Conservation (phyloP, 768 basidiomycete species). For the Stropharia rugosoannulata region DNA sequence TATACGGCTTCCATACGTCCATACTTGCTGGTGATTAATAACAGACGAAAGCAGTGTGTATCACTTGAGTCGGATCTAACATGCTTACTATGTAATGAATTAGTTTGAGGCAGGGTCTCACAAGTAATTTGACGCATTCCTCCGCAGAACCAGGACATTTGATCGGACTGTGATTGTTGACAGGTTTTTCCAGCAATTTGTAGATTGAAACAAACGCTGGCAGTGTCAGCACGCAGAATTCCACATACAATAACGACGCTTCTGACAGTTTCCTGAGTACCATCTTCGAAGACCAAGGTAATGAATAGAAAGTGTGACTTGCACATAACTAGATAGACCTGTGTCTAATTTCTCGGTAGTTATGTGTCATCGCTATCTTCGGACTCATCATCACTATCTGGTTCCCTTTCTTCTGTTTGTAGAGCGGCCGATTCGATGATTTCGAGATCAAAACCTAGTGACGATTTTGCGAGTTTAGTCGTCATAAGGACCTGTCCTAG, state of each 20-base stretch:
- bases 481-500: conserved; percentile 43
- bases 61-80: too few relatives aligned
- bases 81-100: too few relatives aligned
- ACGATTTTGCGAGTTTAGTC: conserved; percentile 46
- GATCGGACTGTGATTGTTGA: too few relatives aligned
- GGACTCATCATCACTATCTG: conserved; percentile 74
- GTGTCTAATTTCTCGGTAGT: not conserved
- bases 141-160: too few relatives aligned
- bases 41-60: too few relatives aligned
- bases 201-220: not conserved
- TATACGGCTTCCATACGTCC: too few relatives aligned
- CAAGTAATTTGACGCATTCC: too few relatives aligned
- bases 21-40: too few relatives aligned
- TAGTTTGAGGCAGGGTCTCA: too few relatives aligned
- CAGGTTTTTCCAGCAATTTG: too few relatives aligned
- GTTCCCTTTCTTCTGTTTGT: conserved; percentile 32
- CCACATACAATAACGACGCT: not conserved
- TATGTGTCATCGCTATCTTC: conserved; percentile 7
- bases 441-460: conserved; percentile 72
- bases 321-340: too few relatives aligned
- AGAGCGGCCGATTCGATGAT: conserved; percentile 59
- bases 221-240: not conserved
- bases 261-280: not conserved
- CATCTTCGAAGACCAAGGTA: not conserved
- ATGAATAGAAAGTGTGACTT: too few relatives aligned